These are phyloP conservation scores for Aspergillus bombycis DNA, from an alignment of 2,329 filamentous ascomycete genomes.

Conservation along the genomic window DNA sequence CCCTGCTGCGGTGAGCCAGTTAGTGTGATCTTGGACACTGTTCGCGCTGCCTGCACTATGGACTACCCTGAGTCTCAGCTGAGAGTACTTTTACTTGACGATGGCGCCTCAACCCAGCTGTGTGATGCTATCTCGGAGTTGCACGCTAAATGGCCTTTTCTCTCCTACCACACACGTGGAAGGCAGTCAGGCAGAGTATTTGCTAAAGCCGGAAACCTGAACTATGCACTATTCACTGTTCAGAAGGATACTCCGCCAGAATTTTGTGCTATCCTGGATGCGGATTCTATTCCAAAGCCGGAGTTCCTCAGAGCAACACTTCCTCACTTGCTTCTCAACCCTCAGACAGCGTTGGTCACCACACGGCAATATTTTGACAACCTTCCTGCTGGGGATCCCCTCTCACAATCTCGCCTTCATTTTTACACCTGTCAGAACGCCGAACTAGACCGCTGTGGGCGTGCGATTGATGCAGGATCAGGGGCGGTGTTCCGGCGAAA, in stretches of 20 bases:
- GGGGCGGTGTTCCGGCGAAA: conserved; percentile 39
- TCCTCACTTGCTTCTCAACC: conserved; percentile 36
- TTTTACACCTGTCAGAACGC: conserved; percentile 40
- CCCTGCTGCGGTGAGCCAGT: conserved; percentile 62
- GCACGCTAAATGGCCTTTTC: conserved; percentile 49
- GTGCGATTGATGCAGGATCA: conserved; percentile 38
- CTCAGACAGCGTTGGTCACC: conserved; percentile 34
- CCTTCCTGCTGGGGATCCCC: conserved; percentile 33
- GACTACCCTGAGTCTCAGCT: conserved; percentile 60
- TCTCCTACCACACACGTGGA: conserved; percentile 57
- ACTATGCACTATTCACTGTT: conserved; percentile 33
- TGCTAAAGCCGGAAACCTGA: conserved; percentile 44
- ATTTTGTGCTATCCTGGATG: conserved; percentile 38
- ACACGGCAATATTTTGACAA: conserved; percentile 41
- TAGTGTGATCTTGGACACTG: conserved; percentile 60
- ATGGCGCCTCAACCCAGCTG: conserved; percentile 53
- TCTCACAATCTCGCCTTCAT: conserved; percentile 34
- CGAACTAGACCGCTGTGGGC: conserved; percentile 30
- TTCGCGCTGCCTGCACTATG: conserved; percentile 56
- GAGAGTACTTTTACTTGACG: conserved; percentile 60
- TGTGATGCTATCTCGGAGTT: conserved; percentile 43
- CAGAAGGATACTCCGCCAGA: conserved; percentile 29
- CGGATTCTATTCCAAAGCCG: conserved; percentile 40
- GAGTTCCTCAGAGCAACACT: conserved; percentile 41
- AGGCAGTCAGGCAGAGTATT: conserved; percentile 41